Evolutionary conservation across 768 basidiomycete genomes (phyloP).

Genomic region (Amanita phalloides): DNA sequence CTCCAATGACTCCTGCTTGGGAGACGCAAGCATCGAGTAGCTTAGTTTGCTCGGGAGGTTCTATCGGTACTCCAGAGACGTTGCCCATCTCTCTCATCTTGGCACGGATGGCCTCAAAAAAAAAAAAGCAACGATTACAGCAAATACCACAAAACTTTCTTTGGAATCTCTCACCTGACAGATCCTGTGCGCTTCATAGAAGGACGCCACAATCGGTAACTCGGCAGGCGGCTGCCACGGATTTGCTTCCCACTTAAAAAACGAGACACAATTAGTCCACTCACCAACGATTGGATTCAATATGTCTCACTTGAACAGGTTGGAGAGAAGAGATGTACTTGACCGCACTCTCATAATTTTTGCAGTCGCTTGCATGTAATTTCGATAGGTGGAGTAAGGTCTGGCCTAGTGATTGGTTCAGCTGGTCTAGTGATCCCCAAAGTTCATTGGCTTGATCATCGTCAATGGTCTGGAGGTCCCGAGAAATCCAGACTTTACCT

Average conservation of each 20-base stretch:
- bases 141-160: background rate
- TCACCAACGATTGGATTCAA: background rate
- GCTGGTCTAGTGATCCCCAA: conserved; percentile 53
- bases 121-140: background rate
- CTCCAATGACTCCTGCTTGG: conserved; percentile 81
- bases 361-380: conserved; percentile 34
- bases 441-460: conserved; percentile 40
- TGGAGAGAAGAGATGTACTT: conserved; percentile 54
- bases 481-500: conserved; percentile 25
- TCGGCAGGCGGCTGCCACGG: conserved; percentile 36
- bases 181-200: conserved; percentile 44
- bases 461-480: background rate
- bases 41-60: conserved; percentile 78
- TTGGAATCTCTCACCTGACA: conserved; percentile 39
- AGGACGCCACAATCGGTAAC: conserved; percentile 37
- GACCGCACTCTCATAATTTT: conserved; percentile 43
- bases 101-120: conserved; percentile 53
- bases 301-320: conserved; percentile 36
- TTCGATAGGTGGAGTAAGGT: conserved; percentile 41
- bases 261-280: background rate
- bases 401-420: conserved; percentile 49
- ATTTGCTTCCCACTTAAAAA: conserved; percentile 48
- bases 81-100: conserved; percentile 83
- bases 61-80: conserved; percentile 72
- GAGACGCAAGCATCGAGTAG: conserved; percentile 71